Conservation (phyloP, 2,329 filamentous ascomycete species). For the Colletotrichum liaoningense region DNA sequence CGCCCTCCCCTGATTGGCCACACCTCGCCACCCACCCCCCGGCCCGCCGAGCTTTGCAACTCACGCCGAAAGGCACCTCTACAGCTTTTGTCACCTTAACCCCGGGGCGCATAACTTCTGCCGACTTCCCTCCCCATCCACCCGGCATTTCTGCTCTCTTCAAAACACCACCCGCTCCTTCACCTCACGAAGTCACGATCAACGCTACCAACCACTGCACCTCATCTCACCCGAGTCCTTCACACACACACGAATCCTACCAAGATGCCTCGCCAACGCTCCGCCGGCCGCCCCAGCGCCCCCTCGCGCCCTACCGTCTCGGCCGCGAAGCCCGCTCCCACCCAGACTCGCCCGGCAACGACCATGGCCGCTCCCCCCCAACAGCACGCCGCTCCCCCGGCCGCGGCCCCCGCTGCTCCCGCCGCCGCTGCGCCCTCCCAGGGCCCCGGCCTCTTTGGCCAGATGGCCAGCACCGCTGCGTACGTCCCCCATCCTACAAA, state of each 20-base stretch:
- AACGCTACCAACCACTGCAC: background rate
- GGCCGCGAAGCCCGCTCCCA: conserved; percentile 64
- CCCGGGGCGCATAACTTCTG: conserved; percentile 32
- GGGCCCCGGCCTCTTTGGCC: conserved; percentile 89
- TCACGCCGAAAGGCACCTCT: conserved; percentile 17
- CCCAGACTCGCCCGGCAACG: conserved; percentile 77
- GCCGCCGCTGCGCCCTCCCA: conserved; percentile 63
- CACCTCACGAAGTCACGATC: background rate
- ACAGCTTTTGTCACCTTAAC: conserved; percentile 5
- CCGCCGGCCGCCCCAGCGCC: conserved; percentile 65
- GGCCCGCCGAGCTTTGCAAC: conserved; percentile 11
- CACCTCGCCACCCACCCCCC: conserved; percentile 20
- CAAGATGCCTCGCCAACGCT: conserved; percentile 83
- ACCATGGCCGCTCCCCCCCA: conserved; percentile 69
- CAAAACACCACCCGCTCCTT: background rate
- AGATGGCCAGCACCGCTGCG: conserved; percentile 98
- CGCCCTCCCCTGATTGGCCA: conserved; percentile 25
- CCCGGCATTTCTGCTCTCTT: conserved; percentile 42
- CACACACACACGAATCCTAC: conserved; percentile 31
- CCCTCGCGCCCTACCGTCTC: conserved; percentile 76
- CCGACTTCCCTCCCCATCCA: conserved; percentile 37
- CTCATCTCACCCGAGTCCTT: conserved; percentile 6
- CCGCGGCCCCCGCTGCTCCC: conserved; percentile 58
- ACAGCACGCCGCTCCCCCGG: conserved; percentile 49
- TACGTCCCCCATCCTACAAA: conserved; percentile 64